phyloP scores from a whole-genome alignment of 805 yeast genomes.

The Sugiyamaella floridensis region DNA sequence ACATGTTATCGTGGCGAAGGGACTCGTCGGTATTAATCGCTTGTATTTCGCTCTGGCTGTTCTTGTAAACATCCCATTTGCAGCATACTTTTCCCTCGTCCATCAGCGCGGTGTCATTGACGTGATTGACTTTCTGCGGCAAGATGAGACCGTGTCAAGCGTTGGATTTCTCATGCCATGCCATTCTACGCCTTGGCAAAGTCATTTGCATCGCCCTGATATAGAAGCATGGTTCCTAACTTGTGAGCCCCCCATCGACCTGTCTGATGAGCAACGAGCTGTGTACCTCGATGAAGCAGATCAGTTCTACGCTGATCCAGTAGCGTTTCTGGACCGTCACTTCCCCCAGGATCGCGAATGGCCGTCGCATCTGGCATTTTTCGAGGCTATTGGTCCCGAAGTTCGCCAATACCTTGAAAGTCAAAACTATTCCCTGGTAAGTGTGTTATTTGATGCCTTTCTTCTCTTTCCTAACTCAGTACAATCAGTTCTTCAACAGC shows the following conservation, averaged over 20 bases:
- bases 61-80: slow-evolving; percentile 37
- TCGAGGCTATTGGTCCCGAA: slow-evolving; percentile 51
- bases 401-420: slow-evolving; percentile 22
- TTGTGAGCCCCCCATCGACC: slow-evolving; percentile 81
- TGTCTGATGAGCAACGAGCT: slow-evolving; percentile 29
- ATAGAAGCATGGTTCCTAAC: slow-evolving; percentile 66
- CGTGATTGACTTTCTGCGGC: slow-evolving; percentile 49
- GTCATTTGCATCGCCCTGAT: slow-evolving; percentile 58
- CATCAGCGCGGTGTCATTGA: slow-evolving; percentile 85
- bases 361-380: slow-evolving; percentile 72
- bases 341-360: slow-evolving; percentile 31
- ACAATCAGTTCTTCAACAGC: slow-evolving; percentile 64
- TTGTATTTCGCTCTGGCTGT: slow-evolving; percentile 19
- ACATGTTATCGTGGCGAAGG: slow-evolving; percentile 44
- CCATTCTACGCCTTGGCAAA: slow-evolving; percentile 95
- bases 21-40: slow-evolving; percentile 19
- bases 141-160: slow-evolving; percentile 36
- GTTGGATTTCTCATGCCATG: slow-evolving; percentile 91
- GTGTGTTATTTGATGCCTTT: too few species aligned
- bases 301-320: slow-evolving; percentile 62
- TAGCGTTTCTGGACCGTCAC: slow-evolving; percentile 44
- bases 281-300: slow-evolving; percentile 83
- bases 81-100: slow-evolving; percentile 49
- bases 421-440: slow-evolving; percentile 1
- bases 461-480: slow-evolving; percentile 23